Evolutionary conservation across 768 basidiomycete species (phyloP).

Genomic region (Austroboletus eburneus): DNA sequence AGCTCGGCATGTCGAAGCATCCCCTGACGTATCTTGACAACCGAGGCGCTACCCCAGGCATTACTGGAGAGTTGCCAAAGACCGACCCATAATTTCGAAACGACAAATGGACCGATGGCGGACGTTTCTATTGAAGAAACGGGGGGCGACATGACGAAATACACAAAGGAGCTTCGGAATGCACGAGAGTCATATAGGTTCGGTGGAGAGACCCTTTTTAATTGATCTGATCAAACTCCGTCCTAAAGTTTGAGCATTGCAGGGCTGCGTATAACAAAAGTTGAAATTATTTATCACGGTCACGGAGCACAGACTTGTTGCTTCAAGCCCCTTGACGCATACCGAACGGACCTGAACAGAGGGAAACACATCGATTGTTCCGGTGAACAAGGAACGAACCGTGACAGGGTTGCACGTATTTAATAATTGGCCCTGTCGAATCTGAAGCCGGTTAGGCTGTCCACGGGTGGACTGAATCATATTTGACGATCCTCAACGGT

Average conservation of each 20-base stretch:
- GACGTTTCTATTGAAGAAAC: slow-evolving; percentile 39
- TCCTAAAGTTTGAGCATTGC: slow-evolving; percentile 13
- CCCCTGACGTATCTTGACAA: slow-evolving; percentile 57
- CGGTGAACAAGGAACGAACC: slow-evolving; percentile 15
- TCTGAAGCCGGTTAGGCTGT: slow-evolving; percentile 15
- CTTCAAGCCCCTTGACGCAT: slow-evolving; percentile 10
- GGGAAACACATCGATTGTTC: background rate
- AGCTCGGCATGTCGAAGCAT: slow-evolving; percentile 61
- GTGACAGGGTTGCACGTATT: slow-evolving; percentile 12
- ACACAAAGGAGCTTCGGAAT: slow-evolving; percentile 5
- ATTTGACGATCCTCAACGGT: slow-evolving; percentile 27
- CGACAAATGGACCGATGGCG: slow-evolving; percentile 50
- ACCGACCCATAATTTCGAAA: slow-evolving; percentile 70
- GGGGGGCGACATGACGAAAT: slow-evolving; percentile 19
- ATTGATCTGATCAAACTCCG: slow-evolving; percentile 31
- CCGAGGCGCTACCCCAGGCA: slow-evolving; percentile 77
- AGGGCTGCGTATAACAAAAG: background rate
- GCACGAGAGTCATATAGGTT: slow-evolving; percentile 4
- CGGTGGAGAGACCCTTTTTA: slow-evolving; percentile 13
- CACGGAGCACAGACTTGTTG: slow-evolving; percentile 8
- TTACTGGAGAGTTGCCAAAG: slow-evolving; percentile 86
- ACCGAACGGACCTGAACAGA: slow-evolving; percentile 1
- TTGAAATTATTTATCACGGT: too few species aligned
- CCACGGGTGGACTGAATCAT: slow-evolving; percentile 1
- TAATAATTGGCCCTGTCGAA: background rate